These are phyloP conservation scores for Phytophthora kernoviae DNA, from an alignment of 352 stramenopile genomes.

Conservation along the genomic window DNA sequence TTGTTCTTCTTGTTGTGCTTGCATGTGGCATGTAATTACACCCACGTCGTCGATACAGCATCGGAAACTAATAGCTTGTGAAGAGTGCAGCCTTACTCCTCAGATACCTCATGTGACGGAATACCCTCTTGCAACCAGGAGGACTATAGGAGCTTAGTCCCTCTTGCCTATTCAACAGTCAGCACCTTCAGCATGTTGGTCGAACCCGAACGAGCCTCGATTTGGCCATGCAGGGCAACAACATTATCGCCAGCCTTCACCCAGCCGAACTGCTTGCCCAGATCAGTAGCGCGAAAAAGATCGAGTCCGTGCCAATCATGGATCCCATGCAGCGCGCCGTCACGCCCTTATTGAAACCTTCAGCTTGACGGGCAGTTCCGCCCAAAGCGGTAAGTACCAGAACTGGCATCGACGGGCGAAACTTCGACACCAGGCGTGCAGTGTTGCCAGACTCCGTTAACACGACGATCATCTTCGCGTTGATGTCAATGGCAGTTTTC, in stretches of 20 bases:
- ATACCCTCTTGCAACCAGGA: background rate
- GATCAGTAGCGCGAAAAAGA: constrained; percentile 87
- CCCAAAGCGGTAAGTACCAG: constrained; percentile 76
- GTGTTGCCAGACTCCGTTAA: constrained; percentile 95
- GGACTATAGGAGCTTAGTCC: too few relatives aligned
- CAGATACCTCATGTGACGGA: background rate
- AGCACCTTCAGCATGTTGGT: constrained; percentile 94
- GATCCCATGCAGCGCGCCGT: constrained; percentile 77
- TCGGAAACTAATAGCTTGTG: too few relatives aligned
- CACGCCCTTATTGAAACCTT: constrained; percentile 72
- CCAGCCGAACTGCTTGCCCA: constrained; percentile 89
- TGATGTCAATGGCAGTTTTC: constrained; percentile 97
- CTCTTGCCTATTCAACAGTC: constrained; percentile 66
- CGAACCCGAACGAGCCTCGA: constrained; percentile 86
- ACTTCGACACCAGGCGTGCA: constrained; percentile 95
- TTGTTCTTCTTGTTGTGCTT: too few relatives aligned
- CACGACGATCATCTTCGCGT: constrained; percentile 97
- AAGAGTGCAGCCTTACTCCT: background rate
- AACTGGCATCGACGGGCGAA: constrained; percentile 81
- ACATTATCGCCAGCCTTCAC: constrained; percentile 89
- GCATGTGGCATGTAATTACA: background rate
- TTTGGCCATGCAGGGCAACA: constrained; percentile 89
- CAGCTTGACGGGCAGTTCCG: constrained; percentile 60
- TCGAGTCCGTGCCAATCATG: constrained; percentile 92
- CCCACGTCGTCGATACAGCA: background rate